phyloP scores from a whole-genome alignment of 495 filamentous ascomycete species.

The Lophiostoma macrostomum region DNA sequence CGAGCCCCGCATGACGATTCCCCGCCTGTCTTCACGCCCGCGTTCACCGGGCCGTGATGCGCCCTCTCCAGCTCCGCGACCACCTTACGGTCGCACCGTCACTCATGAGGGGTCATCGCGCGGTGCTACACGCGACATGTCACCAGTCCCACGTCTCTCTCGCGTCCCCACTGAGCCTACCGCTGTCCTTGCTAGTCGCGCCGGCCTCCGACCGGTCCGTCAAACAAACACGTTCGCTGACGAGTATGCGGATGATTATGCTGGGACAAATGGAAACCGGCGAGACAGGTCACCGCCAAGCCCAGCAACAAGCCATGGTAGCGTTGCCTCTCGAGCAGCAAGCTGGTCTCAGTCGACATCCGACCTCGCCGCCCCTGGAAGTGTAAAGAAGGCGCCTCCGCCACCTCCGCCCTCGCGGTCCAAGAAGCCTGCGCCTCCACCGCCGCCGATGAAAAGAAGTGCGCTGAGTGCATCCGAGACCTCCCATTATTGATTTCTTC shows the following conservation, averaged over 20 bases:
- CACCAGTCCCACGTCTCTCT: constrained; percentile 47
- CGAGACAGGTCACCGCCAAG: constrained; percentile 43
- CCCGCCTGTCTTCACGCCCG: constrained; percentile 35
- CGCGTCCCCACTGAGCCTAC: constrained; percentile 60
- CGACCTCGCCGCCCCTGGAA: constrained; percentile 31
- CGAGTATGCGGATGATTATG: constrained; percentile 55
- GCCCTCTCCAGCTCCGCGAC: constrained; percentile 38
- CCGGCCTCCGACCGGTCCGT: constrained; percentile 45
- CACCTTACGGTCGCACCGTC: constrained; percentile 47
- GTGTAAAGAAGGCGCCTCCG: constrained; percentile 75
- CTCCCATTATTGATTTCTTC: constrained; percentile 19
- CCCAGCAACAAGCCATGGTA: constrained; percentile 37
- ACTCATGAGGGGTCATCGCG: constrained; percentile 60
- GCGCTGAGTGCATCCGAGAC: constrained; percentile 28
- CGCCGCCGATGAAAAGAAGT: constrained; percentile 42
- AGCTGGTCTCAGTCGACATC: constrained; percentile 29
- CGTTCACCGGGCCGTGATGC: constrained; percentile 19
- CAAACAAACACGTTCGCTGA: constrained; percentile 59
- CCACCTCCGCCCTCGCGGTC: constrained; percentile 77
- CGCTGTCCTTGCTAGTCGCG: constrained; percentile 44
- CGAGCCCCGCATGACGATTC: constrained; percentile 37
- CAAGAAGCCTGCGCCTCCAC: constrained; percentile 74
- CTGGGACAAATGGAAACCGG: constrained; percentile 49
- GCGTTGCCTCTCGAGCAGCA: constrained; percentile 20
- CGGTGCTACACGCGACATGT: constrained; percentile 47